Base-by-base conservation (phyloP, 495 filamentous ascomycete species). In the Penicillium cataractarum region DNA sequence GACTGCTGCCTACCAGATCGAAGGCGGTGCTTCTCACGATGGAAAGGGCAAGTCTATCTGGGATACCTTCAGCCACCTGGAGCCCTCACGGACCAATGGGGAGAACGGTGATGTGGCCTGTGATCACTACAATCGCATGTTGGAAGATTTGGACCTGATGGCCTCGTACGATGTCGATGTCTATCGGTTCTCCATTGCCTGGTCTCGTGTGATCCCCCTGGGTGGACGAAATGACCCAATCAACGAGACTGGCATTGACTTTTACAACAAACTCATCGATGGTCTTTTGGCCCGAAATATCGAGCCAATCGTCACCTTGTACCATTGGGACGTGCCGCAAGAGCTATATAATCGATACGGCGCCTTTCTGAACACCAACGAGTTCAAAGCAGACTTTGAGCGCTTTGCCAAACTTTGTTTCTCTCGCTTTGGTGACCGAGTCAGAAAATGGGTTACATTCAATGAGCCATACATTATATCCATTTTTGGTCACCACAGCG, bases 1-100 rank as follows among this genome's bases (percentile, higher is more conserved):
- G 62, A 91, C 88, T 46, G 87, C 88, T 65, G 88, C 87, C 60
- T 89, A 89, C 77, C 88, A 91, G 72, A 85, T 90, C 58, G 88
- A 90, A 74, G 89, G 88, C 35, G 84, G 83, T n/a, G 74, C 77
- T 39, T 71, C 81, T 21, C 77, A 79, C 52, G 87, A 90, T 68
- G 87, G 87, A 63, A 82, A 86, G 33, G 85, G 84, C 32, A 80
- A 82, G 42, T 86, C 84, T 55, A 89, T 90, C 74, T 90, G 87
- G 87, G 87, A 90, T 69, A 84, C 82, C 17, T 90, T 89, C 76
- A 68, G 82, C 80, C 58, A 86, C 84, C 64, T 89, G 84, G 75
- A 88, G 87, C 60, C 85, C 82, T 58, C 84, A 84, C 67, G 86
- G 3, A 68, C 66, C 21, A 68, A 66, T 12, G 57, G 81, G 64